Conservation (phyloP, 352 stramenopile species). For the Globisporangium spiculum region DNA sequence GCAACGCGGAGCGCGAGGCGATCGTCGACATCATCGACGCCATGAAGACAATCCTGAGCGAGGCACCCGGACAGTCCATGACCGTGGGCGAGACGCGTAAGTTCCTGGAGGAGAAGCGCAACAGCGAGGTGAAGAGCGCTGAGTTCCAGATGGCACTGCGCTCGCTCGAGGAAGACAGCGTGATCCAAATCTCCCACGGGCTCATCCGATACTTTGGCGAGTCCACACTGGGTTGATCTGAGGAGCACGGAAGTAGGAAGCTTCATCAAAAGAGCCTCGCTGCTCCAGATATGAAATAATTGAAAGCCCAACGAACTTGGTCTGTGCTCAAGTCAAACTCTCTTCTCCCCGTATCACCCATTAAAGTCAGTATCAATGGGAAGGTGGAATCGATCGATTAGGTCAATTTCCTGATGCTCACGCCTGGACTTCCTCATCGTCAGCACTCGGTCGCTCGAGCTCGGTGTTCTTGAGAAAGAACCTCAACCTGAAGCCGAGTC, state of each 20-base stretch:
- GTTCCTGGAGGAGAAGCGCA: slow-evolving; percentile 84
- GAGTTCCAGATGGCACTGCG: slow-evolving; percentile 90
- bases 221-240: slow-evolving; percentile 10
- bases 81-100: slow-evolving; percentile 84
- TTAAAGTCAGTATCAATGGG: background rate
- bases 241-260: background rate
- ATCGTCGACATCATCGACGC: slow-evolving; percentile 50
- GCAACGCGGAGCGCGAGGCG: slow-evolving; percentile 85
- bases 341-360: background rate
- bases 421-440: background rate
- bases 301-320: background rate
- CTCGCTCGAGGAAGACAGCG: slow-evolving; percentile 88
- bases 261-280: too few relatives aligned
- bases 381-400: background rate
- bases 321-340: background rate
- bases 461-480: slow-evolving; percentile 49
- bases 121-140: slow-evolving; percentile 69
- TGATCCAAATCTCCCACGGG: slow-evolving; percentile 92
- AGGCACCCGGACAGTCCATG: slow-evolving; percentile 66
- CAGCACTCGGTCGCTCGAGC: slow-evolving; percentile 45
- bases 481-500: background rate
- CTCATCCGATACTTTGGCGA: slow-evolving; percentile 75
- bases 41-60: slow-evolving; percentile 58
- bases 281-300: background rate
- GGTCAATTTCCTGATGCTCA: background rate